Percentiles rank a stretch among this genome's conserved stretches.
Conservation (phyloP, 352 stramenopile genomes). For the Pythium scleroteichum region DNA sequence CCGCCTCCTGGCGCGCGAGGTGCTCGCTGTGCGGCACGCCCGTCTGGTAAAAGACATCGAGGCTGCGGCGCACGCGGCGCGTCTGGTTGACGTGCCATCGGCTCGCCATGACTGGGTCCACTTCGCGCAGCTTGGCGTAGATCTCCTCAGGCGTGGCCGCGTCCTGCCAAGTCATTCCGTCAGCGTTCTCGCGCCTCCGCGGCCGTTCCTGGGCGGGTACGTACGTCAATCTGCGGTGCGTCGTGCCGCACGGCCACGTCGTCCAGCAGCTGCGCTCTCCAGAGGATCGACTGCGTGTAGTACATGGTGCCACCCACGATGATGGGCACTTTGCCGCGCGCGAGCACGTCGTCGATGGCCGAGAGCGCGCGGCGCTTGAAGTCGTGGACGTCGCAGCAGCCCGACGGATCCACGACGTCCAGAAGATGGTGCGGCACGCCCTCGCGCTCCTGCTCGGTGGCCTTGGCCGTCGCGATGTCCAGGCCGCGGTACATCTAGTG, state of each 20-base stretch:
- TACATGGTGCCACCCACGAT: conserved; percentile 93
- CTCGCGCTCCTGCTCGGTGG: conserved; percentile 82
- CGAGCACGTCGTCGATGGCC: conserved; percentile 84
- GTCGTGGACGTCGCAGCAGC: conserved; percentile 76
- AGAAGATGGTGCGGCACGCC: conserved; percentile 90
- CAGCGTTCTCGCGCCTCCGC: no score
- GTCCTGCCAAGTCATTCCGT: no score
- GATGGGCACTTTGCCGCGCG: conserved; percentile 87
- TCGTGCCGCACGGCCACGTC: conserved; percentile 44
- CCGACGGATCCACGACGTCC: conserved; percentile 78
- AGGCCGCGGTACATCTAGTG: conserved; percentile 84
- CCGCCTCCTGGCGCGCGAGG: conserved; percentile 53
- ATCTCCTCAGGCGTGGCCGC: conserved; percentile 53
- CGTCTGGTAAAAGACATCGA: conserved; percentile 85
- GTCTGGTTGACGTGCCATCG: conserved; percentile 86
- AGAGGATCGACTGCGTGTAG: conserved; percentile 91
- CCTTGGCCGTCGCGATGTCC: conserved; percentile 89
- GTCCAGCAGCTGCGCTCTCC: conserved; percentile 86
- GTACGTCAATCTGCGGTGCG: conserved; percentile 23
- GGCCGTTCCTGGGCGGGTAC: no score
- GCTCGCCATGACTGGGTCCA: conserved; percentile 85
- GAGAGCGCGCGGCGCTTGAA: conserved; percentile 76
- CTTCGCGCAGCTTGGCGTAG: conserved; percentile 54
- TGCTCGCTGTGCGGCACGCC: conserved; percentile 74
- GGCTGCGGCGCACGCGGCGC: conserved; percentile 82